Base-by-base conservation (phyloP, 164 flowering plant genomes). In the Magnolia changhungtana region DNA sequence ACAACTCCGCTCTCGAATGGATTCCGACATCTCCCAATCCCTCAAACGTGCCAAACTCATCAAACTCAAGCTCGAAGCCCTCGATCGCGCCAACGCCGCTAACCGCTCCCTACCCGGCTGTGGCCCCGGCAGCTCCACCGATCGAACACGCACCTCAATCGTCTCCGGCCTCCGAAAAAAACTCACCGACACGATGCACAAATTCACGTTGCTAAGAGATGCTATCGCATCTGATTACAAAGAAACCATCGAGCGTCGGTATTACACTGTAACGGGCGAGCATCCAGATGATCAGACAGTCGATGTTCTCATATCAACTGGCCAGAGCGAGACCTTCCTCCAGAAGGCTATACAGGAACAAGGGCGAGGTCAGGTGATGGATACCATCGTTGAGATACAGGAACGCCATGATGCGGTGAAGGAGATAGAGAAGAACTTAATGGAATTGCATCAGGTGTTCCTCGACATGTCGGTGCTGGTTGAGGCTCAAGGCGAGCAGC, bases 391-490 rank as follows among this genome's bases (percentile, higher is more conserved):
- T 21, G 86, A 86, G 77, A 84, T 85, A 1, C 82, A 78, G 63
- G 87, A 82, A 71, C 74, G 87, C 50, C 81, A 78, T n/a, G 87
- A 81, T 20, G 87, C 85, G 1, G 82, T 72, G 4, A 83, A 74
- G 76, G 84, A 83, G 72, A 77, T 85, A 0, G 86, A 85, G 79
- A 85, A 65, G 79, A 78, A 70, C 37, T 20, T 83, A 59, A 6
- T 66, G 74, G 85, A 85, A 49, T 75, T 85, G 67, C 84, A 83
- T 45, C 85, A 85, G 76, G 79, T 85, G 73, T 85, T 85, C 67
- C 14, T 85, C 67, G 87, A 85, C 67, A 83, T 83, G 84, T 61
- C 85, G 0, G 85, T 81, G n/a, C 58, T 83, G 75, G 84, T 83
- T 13, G 21, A 81, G 67, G 73, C 63, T 1, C 84, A 83, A 24